Percentiles rank a stretch among this genome's conserved stretches.
phyloP scores from a whole-genome alignment of 208 protist species.

The Chromosphaera perkinsii region DNA sequence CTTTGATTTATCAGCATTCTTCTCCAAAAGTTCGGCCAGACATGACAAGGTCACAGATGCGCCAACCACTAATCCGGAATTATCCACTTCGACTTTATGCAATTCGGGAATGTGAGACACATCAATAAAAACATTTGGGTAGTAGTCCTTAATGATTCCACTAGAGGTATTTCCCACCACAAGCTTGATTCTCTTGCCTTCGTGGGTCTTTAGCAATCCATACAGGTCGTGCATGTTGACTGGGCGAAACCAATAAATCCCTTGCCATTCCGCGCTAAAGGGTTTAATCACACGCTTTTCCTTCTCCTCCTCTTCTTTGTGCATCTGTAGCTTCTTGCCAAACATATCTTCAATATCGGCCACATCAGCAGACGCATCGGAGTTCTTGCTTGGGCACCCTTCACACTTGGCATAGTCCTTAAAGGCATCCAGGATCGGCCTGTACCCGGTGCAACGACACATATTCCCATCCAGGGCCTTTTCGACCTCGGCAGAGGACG shows the following conservation, averaged over 20 bases:
- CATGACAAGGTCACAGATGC: slow-evolving; percentile 5
- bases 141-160: slow-evolving; percentile 23
- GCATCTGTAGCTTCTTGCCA: too few species aligned
- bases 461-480: slow-evolving; percentile 62
- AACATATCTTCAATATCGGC: too few species aligned
- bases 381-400: not conserved
- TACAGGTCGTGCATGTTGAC: too few species aligned
- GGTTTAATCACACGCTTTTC: too few species aligned
- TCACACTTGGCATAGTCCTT: slow-evolving; percentile 46
- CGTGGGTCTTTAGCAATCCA: too few species aligned
- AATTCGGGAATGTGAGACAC: slow-evolving; percentile 6
- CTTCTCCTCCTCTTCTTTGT: too few species aligned
- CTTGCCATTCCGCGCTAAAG: too few species aligned
- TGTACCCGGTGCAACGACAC: slow-evolving; percentile 81
- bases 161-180: slow-evolving; percentile 18
- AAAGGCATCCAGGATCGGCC: slow-evolving; percentile 70
- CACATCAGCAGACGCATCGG: too few species aligned
- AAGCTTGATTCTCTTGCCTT: too few species aligned
- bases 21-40: too few species aligned
- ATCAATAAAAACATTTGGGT: not conserved
- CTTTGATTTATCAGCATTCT: too few species aligned
- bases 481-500: slow-evolving; percentile 25
- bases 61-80: slow-evolving; percentile 2
- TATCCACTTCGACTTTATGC: not conserved
- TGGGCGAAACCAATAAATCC: too few species aligned